Evolutionary conservation across 371 early-diverging fungal genomes (phyloP).

Genomic region (Enteropsectra breve): DNA sequence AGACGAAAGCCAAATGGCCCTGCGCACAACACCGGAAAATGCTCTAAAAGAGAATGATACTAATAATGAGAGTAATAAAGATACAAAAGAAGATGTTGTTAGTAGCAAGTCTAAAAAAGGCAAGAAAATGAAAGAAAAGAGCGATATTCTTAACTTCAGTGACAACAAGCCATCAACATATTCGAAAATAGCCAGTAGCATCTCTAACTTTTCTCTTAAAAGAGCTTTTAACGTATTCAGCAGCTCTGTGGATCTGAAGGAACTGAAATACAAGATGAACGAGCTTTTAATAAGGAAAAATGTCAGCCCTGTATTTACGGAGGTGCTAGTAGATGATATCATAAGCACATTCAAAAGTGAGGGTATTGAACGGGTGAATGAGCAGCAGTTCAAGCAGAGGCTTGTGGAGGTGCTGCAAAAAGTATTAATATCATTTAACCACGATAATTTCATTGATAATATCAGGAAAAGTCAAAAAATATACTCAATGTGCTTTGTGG

Average conservation of each 20-base stretch:
- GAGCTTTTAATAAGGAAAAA: conserved; percentile 56
- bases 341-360: conserved; percentile 36
- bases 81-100: not conserved
- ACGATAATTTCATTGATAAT: conserved; percentile 81
- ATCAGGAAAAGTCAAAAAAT: conserved; percentile 68
- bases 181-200: conserved; percentile 3
- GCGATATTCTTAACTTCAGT: conserved; percentile 26
- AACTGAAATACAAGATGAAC: conserved; percentile 42
- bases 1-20: conserved; percentile 13
- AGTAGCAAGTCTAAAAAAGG: conserved; percentile 10
- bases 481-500: conserved; percentile 82
- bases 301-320: conserved; percentile 41
- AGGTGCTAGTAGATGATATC: conserved; percentile 46
- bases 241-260: conserved; percentile 36
- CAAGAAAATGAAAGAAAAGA: conserved; percentile 20
- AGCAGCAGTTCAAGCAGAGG: conserved; percentile 61
- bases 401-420: conserved; percentile 71
- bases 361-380: conserved; percentile 20
- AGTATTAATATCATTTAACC: conserved; percentile 77
- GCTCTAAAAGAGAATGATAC: no score
- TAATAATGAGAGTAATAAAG: no score
- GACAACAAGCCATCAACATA: conserved; percentile 7
- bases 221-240: conserved; percentile 46
- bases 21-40: no score
- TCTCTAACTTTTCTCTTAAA: conserved; percentile 12